A percentile compares a stretch with the other conserved stretches of the same genome.
phyloP scores from a whole-genome alignment of 768 basidiomycete genomes.

The Kwoniella botswanensis region DNA sequence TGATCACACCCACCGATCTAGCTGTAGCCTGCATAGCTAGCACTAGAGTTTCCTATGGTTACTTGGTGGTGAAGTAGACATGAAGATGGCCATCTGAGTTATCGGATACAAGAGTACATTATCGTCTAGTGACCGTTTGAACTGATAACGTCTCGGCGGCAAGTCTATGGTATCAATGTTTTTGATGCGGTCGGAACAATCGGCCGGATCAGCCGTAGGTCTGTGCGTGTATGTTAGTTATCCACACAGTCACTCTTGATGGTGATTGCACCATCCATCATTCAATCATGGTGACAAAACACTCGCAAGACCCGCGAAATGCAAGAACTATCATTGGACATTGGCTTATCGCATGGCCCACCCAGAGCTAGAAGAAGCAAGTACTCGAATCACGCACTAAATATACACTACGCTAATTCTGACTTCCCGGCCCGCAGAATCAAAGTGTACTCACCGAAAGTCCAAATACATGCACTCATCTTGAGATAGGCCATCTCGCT shows the following conservation, averaged over 20 bases:
- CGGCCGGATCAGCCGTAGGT: not conserved
- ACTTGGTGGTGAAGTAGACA: not conserved
- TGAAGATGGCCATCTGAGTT: not conserved
- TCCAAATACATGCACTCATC: not conserved
- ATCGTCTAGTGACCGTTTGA: slow-evolving; percentile 5
- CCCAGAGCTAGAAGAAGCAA: no score
- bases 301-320: not conserved
- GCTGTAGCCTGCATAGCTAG: slow-evolving; percentile 2
- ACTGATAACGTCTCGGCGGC: not conserved
- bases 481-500: not conserved
- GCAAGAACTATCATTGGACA: not conserved
- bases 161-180: no score
- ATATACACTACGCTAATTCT: not conserved
- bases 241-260: not conserved
- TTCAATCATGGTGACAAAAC: not conserved
- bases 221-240: no score
- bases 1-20: not conserved
- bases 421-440: not conserved
- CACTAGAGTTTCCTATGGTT: not conserved
- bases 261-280: not conserved
- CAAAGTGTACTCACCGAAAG: not conserved
- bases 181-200: not conserved
- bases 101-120: not conserved
- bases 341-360: not conserved
- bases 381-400: no score